phyloP scores from a whole-genome alignment of 2,329 filamentous ascomycete genomes.

The Xylaria sp. region DNA sequence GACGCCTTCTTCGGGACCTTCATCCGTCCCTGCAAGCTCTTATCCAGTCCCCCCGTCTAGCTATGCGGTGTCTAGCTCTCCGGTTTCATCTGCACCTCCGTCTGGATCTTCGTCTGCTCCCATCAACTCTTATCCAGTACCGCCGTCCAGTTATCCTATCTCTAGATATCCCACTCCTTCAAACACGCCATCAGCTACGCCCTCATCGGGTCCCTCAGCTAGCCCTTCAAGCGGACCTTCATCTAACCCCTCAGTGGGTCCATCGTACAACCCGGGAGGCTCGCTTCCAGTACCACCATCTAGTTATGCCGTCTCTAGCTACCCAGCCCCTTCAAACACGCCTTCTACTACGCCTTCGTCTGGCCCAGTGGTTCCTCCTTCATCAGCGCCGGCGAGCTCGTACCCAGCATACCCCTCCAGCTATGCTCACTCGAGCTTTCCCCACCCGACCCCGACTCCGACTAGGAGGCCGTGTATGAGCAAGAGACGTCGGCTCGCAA shows the following conservation, averaged over 20 bases:
- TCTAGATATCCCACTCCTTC: neutral
- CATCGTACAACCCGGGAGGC: neutral
- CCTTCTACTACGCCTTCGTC: slow-evolving; percentile 4
- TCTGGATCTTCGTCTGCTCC: neutral
- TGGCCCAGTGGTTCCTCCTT: neutral
- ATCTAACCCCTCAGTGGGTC: neutral
- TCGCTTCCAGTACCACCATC: slow-evolving; percentile 7
- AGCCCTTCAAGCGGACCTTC: neutral
- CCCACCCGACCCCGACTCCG: slow-evolving; percentile 9
- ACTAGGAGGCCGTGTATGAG: slow-evolving; percentile 18
- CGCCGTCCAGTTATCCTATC: slow-evolving; percentile 4
- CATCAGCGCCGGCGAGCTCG: neutral
- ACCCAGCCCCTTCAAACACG: neutral
- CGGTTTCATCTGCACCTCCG: neutral
- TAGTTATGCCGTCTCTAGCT: neutral
- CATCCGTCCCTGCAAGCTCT: neutral
- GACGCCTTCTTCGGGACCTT: neutral
- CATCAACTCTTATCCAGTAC: slow-evolving; percentile 1
- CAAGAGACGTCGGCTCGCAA: slow-evolving; percentile 2
- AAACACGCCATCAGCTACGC: slow-evolving; percentile 1
- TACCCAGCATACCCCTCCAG: slow-evolving; percentile 7
- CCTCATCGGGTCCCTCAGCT: slow-evolving; percentile 6
- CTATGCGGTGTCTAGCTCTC: neutral
- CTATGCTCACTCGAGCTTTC: neutral
- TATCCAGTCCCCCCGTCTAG: slow-evolving; percentile 1